Percentiles rank a stretch among this genome's conserved stretches.
phyloP scores from a whole-genome alignment of 2,329 filamentous ascomycete species.

The Microcyclosporella mali region DNA sequence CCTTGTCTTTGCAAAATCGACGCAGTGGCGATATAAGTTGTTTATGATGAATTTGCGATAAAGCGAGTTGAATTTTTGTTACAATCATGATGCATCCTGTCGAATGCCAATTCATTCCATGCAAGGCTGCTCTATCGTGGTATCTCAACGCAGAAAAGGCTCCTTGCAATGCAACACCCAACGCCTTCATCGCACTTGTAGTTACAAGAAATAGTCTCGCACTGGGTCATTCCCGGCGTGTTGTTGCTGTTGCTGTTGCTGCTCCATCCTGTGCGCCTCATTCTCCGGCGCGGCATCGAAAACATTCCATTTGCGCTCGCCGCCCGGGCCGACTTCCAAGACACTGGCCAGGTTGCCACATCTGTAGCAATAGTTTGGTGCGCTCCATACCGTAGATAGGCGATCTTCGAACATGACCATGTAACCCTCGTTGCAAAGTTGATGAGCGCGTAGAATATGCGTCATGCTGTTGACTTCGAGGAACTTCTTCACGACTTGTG shows the following conservation, averaged over 20 bases:
- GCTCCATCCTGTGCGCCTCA: conserved; percentile 74
- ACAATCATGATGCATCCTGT: neutral
- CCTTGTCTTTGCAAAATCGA: too few species aligned
- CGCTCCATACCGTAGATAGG: conserved; percentile 95
- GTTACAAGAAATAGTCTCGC: conserved; percentile 63
- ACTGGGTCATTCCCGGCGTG: conserved; percentile 66
- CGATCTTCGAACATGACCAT: conserved; percentile 94
- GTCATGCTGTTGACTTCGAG: conserved; percentile 95
- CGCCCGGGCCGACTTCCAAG: conserved; percentile 86
- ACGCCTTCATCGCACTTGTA: conserved; percentile 11
- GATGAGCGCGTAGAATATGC: conserved; percentile 95
- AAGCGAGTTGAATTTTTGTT: conserved; percentile 2
- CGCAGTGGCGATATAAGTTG: neutral
- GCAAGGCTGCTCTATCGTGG: conserved; percentile 10
- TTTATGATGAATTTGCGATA: conserved; percentile 9
- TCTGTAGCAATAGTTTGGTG: conserved; percentile 64
- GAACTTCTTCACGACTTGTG: conserved; percentile 97
- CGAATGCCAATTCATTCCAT: conserved; percentile 1
- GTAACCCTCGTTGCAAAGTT: conserved; percentile 96
- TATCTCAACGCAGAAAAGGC: conserved; percentile 4
- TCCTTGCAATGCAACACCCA: conserved; percentile 6
- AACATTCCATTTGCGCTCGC: conserved; percentile 93
- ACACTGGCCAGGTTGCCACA: conserved; percentile 98
- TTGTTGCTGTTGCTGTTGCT: conserved; percentile 60
- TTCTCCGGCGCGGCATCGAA: conserved; percentile 97